A percentile compares a stretch with the other conserved stretches of the same genome.
Evolutionary conservation across 2,329 filamentous ascomycete genomes (phyloP).

Genomic region (Fusarium poae): DNA sequence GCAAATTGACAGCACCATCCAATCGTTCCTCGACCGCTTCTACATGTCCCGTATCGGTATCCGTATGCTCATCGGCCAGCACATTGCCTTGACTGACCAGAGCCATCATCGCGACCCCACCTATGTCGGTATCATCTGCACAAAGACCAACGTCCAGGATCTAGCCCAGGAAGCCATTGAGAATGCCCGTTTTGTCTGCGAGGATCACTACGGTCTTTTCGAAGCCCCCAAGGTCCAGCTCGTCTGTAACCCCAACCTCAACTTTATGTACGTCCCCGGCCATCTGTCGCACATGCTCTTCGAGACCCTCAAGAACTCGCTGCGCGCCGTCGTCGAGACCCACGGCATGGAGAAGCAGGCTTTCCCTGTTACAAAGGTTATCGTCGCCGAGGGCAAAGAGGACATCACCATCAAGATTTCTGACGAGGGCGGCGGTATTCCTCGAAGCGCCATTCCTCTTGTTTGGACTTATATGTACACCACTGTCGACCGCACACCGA

Average conservation of each 20-base stretch:
- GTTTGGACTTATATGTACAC: conserved; percentile 99
- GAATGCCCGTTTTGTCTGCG: conserved; percentile 98
- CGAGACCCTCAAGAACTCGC: conserved; percentile 97
- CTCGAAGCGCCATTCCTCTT: conserved; percentile 89
- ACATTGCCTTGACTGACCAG: conserved; percentile 96
- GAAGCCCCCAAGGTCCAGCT: conserved; percentile 97
- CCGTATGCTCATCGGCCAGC: conserved; percentile 98
- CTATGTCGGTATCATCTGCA: conserved; percentile 99
- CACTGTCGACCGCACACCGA: conserved; percentile 95
- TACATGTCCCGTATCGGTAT: conserved; percentile 99
- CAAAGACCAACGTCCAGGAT: conserved; percentile 95
- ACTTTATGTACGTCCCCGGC: conserved; percentile 99
- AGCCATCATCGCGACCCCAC: conserved; percentile 88
- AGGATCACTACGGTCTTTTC: conserved; percentile 97
- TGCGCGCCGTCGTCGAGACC: conserved; percentile 94
- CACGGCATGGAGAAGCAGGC: conserved; percentile 96
- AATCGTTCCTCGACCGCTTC: conserved; percentile 97
- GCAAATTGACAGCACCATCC: conserved; percentile 98
- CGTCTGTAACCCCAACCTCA: conserved; percentile 91
- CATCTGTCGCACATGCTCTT: conserved; percentile 99
- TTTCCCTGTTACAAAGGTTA: conserved; percentile 96
- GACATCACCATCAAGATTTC: conserved; percentile 99
- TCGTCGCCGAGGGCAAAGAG: conserved; percentile 96
- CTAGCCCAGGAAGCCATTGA: conserved; percentile 97
- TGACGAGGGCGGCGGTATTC: conserved; percentile 96